Base-by-base conservation (phyloP, 2,329 filamentous ascomycete species). In the Trichoderma atrobrunneum region DNA sequence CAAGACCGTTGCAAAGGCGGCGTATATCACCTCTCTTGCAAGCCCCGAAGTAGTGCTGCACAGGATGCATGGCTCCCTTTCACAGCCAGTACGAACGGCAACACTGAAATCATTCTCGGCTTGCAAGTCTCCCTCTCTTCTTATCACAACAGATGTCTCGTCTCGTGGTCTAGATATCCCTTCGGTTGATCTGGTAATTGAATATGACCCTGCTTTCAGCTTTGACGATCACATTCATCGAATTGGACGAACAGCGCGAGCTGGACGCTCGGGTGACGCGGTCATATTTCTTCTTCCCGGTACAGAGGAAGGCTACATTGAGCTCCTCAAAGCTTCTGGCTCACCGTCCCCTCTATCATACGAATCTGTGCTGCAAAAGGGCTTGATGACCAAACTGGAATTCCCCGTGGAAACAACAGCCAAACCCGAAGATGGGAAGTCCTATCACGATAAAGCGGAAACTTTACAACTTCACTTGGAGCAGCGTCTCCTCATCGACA, bases 161-260 rank as follows among this genome's bases (percentile, higher is more conserved):
- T 96, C 96, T 24, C 93, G 96, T 79, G 96, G 96, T 84, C 90
- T 99, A 56, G 96, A 99, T 85, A 89, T 99, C 18, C 95, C 95
- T 1, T 95, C 96, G 65, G 93, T 99, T 66, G 96, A 99, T 80
- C 87, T 98, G 24, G 94, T 99, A 64, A 89, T 99, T 71, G 96
- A 99, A 81, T 98, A 97, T 79, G 96, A 99, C 79, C 95, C 96
- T 0, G 93, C 96, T 3, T 98, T 98, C 82, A 94, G 92, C 79
- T 91, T 94, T 28, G 93, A 95, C 73, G 96, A 99, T 80, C 96
- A 99, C 80, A 88, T 98, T 8, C 96, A 99, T 83, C 92, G 96
- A 71, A 93, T 98, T 70, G 96, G 96, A 70, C 92, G 96, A 80
- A 99, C 96, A 12, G 96, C 96, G 4, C 93, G 96, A 85, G 93